Evolutionary conservation across 2,329 filamentous ascomycete species (phyloP).

Genomic region (Curvularia lunata): DNA sequence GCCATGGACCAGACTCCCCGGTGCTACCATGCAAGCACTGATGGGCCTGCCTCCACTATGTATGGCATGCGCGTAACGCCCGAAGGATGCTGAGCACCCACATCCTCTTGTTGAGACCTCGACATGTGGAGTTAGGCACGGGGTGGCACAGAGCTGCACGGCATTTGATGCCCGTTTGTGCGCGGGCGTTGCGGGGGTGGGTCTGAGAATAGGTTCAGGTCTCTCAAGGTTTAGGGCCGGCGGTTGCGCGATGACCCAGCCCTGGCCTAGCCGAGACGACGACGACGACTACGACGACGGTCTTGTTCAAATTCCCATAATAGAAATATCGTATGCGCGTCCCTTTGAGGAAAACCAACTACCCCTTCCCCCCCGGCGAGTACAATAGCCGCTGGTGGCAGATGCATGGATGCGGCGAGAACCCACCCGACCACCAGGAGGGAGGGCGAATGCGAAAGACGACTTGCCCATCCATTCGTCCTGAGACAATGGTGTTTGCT

Average conservation of each 20-base stretch:
- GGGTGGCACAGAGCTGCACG: slow-evolving; percentile 17
- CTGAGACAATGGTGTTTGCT: slow-evolving; percentile 1
- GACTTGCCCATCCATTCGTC: background rate
- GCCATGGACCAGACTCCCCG: no score
- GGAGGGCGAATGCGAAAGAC: background rate
- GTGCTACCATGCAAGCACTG: no score
- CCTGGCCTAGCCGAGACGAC: background rate
- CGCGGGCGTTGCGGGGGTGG: slow-evolving; percentile 11
- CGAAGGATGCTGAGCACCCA: background rate
- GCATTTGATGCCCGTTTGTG: slow-evolving; percentile 14
- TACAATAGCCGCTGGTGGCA: no score
- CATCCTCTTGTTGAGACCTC: background rate
- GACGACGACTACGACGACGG: no score
- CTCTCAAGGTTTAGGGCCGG: slow-evolving; percentile 4
- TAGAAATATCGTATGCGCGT: no score
- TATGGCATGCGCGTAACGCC: slow-evolving; percentile 18
- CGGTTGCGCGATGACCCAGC: slow-evolving; percentile 11
- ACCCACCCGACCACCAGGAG: background rate
- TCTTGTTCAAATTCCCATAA: slow-evolving; percentile 1
- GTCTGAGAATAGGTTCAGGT: slow-evolving; percentile 15
- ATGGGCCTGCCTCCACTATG: slow-evolving; percentile 19
- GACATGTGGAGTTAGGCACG: no score
- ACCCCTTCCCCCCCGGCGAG: no score
- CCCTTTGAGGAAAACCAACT: no score
- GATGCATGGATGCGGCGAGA: slow-evolving; percentile 11